Evolutionary conservation across 768 basidiomycete genomes (phyloP), one percentile per base, ranked within the genome.

Genomic region (Pholiota conissans): DNA sequence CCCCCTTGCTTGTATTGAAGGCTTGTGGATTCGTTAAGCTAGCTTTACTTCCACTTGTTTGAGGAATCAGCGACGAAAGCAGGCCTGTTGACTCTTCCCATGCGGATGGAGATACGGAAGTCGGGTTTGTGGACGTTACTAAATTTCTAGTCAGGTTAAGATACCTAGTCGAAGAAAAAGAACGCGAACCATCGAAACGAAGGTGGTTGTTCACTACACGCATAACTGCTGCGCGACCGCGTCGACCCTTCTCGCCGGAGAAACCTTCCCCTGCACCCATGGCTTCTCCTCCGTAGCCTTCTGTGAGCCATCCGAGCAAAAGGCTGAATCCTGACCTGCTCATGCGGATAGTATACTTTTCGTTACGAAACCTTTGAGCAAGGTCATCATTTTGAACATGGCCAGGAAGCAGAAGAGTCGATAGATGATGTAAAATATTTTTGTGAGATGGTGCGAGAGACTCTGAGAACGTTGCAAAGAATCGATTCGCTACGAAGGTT

Each of bases 271-370:
- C 87, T 57, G 80, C 76, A 50, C 95, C 95, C 61, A 89, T 69
- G n/a, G 87, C 82, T 70, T 93, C 92, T 55, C 95, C 88, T 57
- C 95, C 86, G 54, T 89, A 79, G 14, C 94, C 95, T 69, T 98
- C 95, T 22, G 93, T 97, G 56, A 98, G 75, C 97, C 97, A 99
- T 28, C 96, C 95, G 2, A 98, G 81, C 7, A 99, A 79, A 27
- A 99, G 84, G 42, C 90, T 84, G 68, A 97, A 96, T 6, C 95
- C 92, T 34, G 95, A 95, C 26, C 92, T 84, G 54, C 91, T 92
- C 85, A 98, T 91, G 39, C 85, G 84, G 51, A 98, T 81, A 30
- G 85, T 83, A 72, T 98, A 99, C 71, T 95, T 94, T 71, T 97
- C 93, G 49, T 86, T 86, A 55, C 92, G 81, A 66, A 96, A 95